Conservation (phyloP, 108 stramenopile species). For the Nannochloropsis salina region DNA sequence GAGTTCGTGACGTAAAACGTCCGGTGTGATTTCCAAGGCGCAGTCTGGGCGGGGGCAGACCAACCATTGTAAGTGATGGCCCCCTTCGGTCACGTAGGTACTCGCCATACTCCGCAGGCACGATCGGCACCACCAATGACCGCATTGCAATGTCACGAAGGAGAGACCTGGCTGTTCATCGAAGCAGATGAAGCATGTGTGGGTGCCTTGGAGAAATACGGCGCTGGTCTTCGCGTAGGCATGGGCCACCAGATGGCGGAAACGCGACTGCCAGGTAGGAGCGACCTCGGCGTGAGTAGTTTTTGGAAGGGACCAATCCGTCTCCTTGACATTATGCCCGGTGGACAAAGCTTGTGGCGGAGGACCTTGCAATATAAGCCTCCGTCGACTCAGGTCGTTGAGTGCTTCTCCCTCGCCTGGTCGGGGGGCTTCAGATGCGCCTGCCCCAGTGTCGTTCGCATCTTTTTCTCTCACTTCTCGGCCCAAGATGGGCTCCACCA, state of each 20-base stretch:
- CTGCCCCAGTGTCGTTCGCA: neutral
- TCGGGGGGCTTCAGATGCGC: neutral
- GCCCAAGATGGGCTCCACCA: neutral
- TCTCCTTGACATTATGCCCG: neutral
- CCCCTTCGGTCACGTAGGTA: neutral
- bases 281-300: neutral
- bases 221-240: neutral
- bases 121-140: constrained; percentile 19
- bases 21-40: neutral
- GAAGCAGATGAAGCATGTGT: neutral
- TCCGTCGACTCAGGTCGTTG: neutral
- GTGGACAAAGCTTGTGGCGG: neutral
- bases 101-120: neutral
- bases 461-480: neutral
- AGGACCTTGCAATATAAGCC: neutral
- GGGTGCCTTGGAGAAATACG: neutral
- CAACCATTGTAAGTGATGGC: constrained; percentile 12
- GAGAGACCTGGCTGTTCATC: neutral
- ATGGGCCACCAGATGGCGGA: neutral
- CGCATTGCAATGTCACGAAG: neutral
- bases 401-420: neutral
- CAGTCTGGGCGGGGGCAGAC: neutral
- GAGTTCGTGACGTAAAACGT: neutral
- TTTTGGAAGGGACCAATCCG: too few species aligned
- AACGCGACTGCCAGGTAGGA: neutral